Percentiles rank a stretch among this genome's conserved stretches.
Conservation (phyloP, 2,329 filamentous ascomycete genomes). For the Sporothrix inflata region DNA sequence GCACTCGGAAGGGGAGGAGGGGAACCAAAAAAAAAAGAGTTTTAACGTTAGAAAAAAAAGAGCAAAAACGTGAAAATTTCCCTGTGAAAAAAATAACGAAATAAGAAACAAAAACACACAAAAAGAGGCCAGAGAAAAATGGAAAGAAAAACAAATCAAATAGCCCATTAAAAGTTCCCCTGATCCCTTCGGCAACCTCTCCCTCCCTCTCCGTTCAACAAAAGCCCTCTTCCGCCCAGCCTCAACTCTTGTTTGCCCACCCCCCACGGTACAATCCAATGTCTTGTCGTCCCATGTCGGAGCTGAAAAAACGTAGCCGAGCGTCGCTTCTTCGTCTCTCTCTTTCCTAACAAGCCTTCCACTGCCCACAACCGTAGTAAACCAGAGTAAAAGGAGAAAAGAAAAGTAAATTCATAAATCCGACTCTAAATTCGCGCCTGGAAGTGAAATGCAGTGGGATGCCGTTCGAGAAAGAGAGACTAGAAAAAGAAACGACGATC, state of each 20-base stretch:
- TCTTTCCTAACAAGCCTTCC: background rate
- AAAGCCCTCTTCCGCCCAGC: background rate
- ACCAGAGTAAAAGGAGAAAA: background rate
- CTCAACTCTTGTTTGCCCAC: background rate
- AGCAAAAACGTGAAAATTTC: background rate
- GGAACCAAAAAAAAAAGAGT: background rate
- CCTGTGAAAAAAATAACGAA: background rate
- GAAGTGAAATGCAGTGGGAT: background rate
- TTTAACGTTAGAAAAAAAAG: background rate
- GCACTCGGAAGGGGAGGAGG: background rate
- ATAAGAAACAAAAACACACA: background rate
- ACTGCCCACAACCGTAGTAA: background rate
- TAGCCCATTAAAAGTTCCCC: conserved; percentile 27
- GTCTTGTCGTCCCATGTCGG: background rate
- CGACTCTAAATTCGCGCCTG: conserved; percentile 15
- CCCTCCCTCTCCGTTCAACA: conserved; percentile 7
- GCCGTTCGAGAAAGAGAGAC: background rate
- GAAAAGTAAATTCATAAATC: background rate
- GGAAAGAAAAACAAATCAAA: conserved; percentile 19
- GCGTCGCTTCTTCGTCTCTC: background rate
- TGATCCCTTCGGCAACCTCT: conserved; percentile 2
- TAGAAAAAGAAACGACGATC: background rate
- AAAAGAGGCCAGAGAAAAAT: conserved; percentile 22
- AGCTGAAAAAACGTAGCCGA: background rate
- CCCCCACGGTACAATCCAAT: background rate